Evolutionary conservation across 495 filamentous ascomycete species (phyloP).

Genomic region (Lepidopterella palustris): DNA sequence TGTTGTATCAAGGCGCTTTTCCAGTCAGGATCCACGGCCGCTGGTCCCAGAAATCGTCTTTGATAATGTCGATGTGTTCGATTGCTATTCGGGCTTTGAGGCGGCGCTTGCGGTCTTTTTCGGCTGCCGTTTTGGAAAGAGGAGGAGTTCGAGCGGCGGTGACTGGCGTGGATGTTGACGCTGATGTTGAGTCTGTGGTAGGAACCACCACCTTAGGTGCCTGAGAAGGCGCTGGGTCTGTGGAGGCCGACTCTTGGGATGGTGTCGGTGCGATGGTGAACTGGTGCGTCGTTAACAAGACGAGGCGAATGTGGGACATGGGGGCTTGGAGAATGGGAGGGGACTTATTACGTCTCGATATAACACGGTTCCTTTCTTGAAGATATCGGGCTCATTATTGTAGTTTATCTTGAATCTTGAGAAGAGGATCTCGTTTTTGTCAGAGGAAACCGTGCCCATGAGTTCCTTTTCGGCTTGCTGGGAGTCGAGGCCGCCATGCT

Average conservation of each 20-base stretch:
- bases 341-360: conserved; percentile 71
- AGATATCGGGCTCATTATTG: conserved; percentile 89
- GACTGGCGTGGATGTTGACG: background rate
- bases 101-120: conserved; percentile 68
- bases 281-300: conserved; percentile 1
- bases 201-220: no score
- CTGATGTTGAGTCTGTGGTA: background rate
- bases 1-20: conserved; percentile 50
- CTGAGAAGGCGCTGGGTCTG: no score
- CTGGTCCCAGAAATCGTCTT: conserved; percentile 84
- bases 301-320: background rate
- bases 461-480: conserved; percentile 74
- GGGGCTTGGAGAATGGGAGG: background rate
- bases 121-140: conserved; percentile 66
- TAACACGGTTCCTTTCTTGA: conserved; percentile 85
- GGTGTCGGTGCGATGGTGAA: background rate
- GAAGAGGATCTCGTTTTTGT: conserved; percentile 96
- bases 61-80: conserved; percentile 87
- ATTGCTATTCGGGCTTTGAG: conserved; percentile 70
- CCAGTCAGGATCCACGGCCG: conserved; percentile 80
- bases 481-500: conserved; percentile 63
- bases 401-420: conserved; percentile 88
- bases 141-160: conserved; percentile 17
- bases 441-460: conserved; percentile 71
- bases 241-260: background rate